These are phyloP conservation scores for Mortierella sp. DNA, from an alignment of 371 early-diverging fungal species.

Conservation along the genomic window DNA sequence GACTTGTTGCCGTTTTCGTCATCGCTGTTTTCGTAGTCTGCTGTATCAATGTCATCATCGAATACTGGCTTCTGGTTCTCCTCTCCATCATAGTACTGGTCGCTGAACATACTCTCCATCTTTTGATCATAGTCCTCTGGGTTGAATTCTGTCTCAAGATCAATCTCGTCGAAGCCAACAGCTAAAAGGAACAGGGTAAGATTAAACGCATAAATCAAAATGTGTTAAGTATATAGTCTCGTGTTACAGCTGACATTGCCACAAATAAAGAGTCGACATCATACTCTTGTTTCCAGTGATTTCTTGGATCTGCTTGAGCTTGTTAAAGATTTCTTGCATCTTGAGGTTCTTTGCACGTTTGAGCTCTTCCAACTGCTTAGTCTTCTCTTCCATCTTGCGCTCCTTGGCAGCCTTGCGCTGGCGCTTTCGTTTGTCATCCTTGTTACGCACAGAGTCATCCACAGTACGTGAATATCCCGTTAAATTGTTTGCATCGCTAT, in stretches of 20 bases:
- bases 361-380: slow-evolving; percentile 82
- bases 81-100: slow-evolving; percentile 71
- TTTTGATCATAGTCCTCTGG: slow-evolving; percentile 83
- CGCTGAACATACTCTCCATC: slow-evolving; percentile 85
- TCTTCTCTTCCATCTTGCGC: slow-evolving; percentile 78
- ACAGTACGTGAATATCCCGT: slow-evolving; percentile 84
- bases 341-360: slow-evolving; percentile 87
- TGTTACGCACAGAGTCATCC: slow-evolving; percentile 74
- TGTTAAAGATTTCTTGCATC: slow-evolving; percentile 78
- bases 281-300: slow-evolving; percentile 83
- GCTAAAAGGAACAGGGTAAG: slow-evolving; percentile 29
- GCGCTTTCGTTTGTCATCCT: slow-evolving; percentile 80
- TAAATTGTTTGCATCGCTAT: slow-evolving; percentile 70
- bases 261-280: slow-evolving; percentile 1
- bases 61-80: slow-evolving; percentile 82
- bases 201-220: no score
- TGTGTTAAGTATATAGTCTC: no score
- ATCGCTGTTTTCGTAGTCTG: slow-evolving; percentile 58
- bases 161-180: slow-evolving; percentile 81
- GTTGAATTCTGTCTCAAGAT: slow-evolving; percentile 93
- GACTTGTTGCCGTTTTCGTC: slow-evolving; percentile 51
- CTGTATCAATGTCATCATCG: slow-evolving; percentile 88
- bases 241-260: no score
- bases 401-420: slow-evolving; percentile 76
- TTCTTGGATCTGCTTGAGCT: slow-evolving; percentile 83